These are phyloP conservation scores for Pseudocercospora crystallina DNA, from an alignment of 2,329 filamentous ascomycete genomes.

Conservation along the genomic window DNA sequence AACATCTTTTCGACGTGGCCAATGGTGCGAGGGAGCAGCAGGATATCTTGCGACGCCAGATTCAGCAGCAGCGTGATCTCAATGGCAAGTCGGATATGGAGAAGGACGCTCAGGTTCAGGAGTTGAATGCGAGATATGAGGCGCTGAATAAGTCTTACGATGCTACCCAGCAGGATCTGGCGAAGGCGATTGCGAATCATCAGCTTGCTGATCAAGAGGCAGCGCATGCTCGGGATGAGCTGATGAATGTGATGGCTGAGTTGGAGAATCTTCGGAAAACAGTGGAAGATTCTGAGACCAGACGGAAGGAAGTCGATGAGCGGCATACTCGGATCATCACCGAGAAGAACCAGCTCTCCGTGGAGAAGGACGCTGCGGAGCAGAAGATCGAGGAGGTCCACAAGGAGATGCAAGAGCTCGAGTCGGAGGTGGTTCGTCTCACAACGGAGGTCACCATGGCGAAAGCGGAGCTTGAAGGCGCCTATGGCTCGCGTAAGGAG, in stretches of 20 bases:
- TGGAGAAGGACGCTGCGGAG: slow-evolving; percentile 18
- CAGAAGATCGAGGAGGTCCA: slow-evolving; percentile 29
- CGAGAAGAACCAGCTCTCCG: slow-evolving; percentile 21
- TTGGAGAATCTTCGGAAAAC: slow-evolving; percentile 31
- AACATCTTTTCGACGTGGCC: slow-evolving; percentile 75
- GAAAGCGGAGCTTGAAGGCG: slow-evolving; percentile 86
- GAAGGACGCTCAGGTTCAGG: slow-evolving; percentile 38
- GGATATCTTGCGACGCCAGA: slow-evolving; percentile 81
- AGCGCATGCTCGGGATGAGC: slow-evolving; percentile 34
- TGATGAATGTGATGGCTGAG: slow-evolving; percentile 45
- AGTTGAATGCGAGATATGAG: slow-evolving; percentile 32
- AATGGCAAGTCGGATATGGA: slow-evolving; percentile 79
- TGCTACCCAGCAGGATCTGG: slow-evolving; percentile 33
- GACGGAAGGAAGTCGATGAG: slow-evolving; percentile 35
- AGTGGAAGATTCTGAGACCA: slow-evolving; percentile 33
- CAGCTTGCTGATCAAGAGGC: slow-evolving; percentile 31
- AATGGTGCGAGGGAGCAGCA: slow-evolving; percentile 82
- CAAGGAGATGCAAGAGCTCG: slow-evolving; percentile 45
- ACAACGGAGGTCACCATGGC: slow-evolving; percentile 86
- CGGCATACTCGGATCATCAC: slow-evolving; percentile 33
- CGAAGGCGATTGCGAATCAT: slow-evolving; percentile 29
- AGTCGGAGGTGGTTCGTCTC: slow-evolving; percentile 63
- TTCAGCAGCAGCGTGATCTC: slow-evolving; percentile 91
- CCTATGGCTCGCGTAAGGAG: slow-evolving; percentile 76
- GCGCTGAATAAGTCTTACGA: slow-evolving; percentile 28